Percentiles rank a stretch among this genome's conserved stretches.
Conservation (phyloP, 164 flowering plant species). For the Tetrastigma voinierianum region DNA sequence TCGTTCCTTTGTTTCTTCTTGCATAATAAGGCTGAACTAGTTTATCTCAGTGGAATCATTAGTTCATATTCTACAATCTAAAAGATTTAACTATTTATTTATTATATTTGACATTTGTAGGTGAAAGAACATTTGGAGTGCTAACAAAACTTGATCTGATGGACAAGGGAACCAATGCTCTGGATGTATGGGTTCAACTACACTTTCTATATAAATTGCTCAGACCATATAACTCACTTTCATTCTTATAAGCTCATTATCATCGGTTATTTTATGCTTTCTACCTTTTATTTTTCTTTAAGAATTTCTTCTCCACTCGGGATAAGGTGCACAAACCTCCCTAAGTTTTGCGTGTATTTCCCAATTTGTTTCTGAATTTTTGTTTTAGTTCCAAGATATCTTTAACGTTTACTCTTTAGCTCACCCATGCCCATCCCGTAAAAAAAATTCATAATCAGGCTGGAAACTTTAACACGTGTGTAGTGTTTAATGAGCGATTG, state of each 20-base stretch:
- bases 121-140: slow-evolving; percentile 90
- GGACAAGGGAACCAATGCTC: slow-evolving; percentile 94
- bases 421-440: no score
- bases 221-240: not conserved
- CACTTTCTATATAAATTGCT: not conserved
- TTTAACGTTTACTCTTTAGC: no score
- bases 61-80: not conserved
- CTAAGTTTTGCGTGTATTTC: no score
- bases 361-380: no score
- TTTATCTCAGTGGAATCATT: not conserved
- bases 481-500: no score
- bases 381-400: no score
- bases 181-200: slow-evolving; percentile 49
- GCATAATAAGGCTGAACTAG: not conserved
- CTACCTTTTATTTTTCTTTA: not conserved
- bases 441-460: no score
- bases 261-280: not conserved
- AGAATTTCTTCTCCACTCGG: not conserved
- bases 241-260: not conserved
- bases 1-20: not conserved
- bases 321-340: no score
- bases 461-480: no score
- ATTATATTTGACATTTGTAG: slow-evolving; percentile 23
- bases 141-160: slow-evolving; percentile 85
- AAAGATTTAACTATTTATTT: not conserved